Evolutionary conservation across 345 rosid species (phyloP), one percentile per base, ranked within the genome.

Genomic region (Fremontodendron californicum): DNA sequence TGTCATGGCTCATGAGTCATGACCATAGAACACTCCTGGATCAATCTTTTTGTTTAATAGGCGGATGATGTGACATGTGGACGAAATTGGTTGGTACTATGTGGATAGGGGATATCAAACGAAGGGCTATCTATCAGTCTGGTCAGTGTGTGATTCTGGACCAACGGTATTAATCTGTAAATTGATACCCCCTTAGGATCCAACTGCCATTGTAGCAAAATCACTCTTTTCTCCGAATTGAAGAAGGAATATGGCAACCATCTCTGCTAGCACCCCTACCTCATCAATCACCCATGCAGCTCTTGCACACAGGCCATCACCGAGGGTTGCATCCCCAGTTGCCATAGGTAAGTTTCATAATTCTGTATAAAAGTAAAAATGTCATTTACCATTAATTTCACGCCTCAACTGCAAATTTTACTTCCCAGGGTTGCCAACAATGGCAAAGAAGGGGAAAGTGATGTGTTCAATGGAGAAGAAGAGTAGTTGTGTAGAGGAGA

Each of bases 31-130:
- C 11, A 10, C 46, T 31, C 60, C 4, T 2, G 42, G 51, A 12
- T 67, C 61, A 46, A 21, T 27, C 46, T 46, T 3, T 46, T 68
- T 76, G 23, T 45, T 21, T n/a, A n/a, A 46, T 9, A 16, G 74
- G n/a, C 43, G 77, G 91, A 89, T 87, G 40, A 73, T n/a, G 46
- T 57, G 83, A 78, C 93, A 90, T 93, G 93, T 94, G 96, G 90
- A 83, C 2, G 9, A 48, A 77, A 0, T 0, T 55, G 82, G 79
- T 91, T 89, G 97, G 98, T 27, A 27, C 4, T 16, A n/a, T 70
- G 45, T 51, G 65, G 97, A 90, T 91, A 88, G 68, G 75, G 82
- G 90, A 92, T 88, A 81, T 84, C 87, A 77, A 82, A 79, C 42
- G 84, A 58, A 51, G 55, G 83, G 88, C 74, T 70, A 12, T 9